Evolutionary conservation across 805 yeast species (phyloP), one percentile per base, ranked within the genome.

Genomic region (Saturnispora galanensis): DNA sequence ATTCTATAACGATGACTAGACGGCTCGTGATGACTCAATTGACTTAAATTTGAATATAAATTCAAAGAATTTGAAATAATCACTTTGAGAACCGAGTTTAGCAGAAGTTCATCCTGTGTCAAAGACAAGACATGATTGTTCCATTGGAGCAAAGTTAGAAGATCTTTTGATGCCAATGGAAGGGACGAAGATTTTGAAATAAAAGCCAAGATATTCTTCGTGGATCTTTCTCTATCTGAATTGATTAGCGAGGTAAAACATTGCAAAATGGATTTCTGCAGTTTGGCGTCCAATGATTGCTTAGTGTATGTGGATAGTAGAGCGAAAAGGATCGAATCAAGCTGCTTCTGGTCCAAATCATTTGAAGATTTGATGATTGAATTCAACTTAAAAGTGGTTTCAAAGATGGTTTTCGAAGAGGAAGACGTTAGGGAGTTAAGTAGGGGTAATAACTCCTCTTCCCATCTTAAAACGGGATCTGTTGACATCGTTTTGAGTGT

Each of bases 101-200:
- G 63, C 31, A 16, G 29, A 32, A 1, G 49, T 3, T 54, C 39
- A 28, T 55, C 52, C 5, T 56, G 45, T 8, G 62, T 54, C 16
- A 54, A 45, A 36, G 58, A 49, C 21, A 64, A 37, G 58, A 75
- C 54, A 39, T 58, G 57, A 41, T 70, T 67, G 38, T 68, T 60
- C 88, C 89, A 83, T 13, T 69, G 67, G 35, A 83, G 63, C 21
- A 83, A 59, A 28, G 80, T 70, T 50, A 78, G 57, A 48, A 79
- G 65, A 58, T 78, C 85, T 2, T 75, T 65, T 5, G 72, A 57
- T 1, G 90, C 83, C 47, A 72, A 62, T 2, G 62, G 60, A 16
- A 52, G 56, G 2, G 54, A 48, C 6, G 69, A 55, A 15, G 59
- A 52, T 10, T 57, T 56, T 17, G 58, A 45, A 36, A 78, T 64